Evolutionary conservation across 2,329 filamentous ascomycete species (phyloP).

Genomic region (Apiospora rasikravindrae): DNA sequence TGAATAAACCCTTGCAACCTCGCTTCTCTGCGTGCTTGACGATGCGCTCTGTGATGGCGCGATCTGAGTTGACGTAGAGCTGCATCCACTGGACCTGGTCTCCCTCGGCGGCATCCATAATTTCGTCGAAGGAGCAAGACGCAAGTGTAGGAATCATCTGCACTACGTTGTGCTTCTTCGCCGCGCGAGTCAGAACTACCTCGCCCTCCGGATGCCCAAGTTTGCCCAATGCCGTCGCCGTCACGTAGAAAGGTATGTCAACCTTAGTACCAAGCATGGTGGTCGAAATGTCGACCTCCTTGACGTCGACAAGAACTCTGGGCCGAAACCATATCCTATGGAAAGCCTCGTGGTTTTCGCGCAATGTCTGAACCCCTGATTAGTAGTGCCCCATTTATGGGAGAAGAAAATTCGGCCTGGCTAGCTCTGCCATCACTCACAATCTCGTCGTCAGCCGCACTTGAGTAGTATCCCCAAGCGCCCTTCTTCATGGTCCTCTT

Average conservation of each 20-base stretch:
- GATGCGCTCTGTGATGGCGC: constrained; percentile 86
- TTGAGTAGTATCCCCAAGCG: constrained; percentile 98
- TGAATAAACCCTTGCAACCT: constrained; percentile 95
- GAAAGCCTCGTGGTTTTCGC: constrained; percentile 94
- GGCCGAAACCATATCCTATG: constrained; percentile 98
- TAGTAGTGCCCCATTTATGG: neutral
- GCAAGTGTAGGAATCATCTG: constrained; percentile 99
- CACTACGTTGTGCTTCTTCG: constrained; percentile 84
- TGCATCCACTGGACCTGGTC: constrained; percentile 96
- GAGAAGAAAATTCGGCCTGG: neutral
- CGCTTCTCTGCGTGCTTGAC: constrained; percentile 89
- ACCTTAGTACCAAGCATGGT: constrained; percentile 91
- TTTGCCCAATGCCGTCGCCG: constrained; percentile 93
- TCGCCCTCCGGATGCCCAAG: constrained; percentile 94
- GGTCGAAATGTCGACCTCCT: constrained; percentile 83
- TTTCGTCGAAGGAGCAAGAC: constrained; percentile 97
- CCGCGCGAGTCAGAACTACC: constrained; percentile 84
- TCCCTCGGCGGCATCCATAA: constrained; percentile 79
- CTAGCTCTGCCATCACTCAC: constrained; percentile 50
- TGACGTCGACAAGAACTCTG: constrained; percentile 85
- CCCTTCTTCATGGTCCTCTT: constrained; percentile 91
- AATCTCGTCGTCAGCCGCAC: constrained; percentile 88
- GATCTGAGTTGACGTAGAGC: constrained; percentile 96
- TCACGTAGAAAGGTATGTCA: constrained; percentile 92
- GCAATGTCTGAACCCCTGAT: constrained; percentile 69